Evolutionary conservation across 441 rosid species (phyloP).

Genomic region (Rhodomyrtus psidioides): DNA sequence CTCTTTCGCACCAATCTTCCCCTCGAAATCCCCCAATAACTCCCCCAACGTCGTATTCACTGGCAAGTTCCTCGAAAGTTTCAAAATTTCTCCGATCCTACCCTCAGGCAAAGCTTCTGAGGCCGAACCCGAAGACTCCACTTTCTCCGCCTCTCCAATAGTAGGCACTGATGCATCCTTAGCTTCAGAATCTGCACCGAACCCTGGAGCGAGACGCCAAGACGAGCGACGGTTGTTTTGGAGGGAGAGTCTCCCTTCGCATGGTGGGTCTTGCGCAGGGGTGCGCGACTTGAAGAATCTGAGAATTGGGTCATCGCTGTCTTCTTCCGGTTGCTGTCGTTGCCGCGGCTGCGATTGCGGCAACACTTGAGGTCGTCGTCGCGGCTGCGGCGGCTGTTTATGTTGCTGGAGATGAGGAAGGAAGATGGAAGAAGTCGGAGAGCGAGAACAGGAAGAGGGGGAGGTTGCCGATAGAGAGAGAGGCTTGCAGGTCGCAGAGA

Average conservation of each 20-base stretch:
- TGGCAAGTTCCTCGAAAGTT: slow-evolving; percentile 36
- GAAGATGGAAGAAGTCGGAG: slow-evolving; percentile 24
- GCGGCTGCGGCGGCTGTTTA: background rate
- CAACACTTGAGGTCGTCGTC: background rate
- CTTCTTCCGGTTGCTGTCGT: background rate
- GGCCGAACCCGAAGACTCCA: slow-evolving; percentile 7
- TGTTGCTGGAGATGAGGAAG: slow-evolving; percentile 40
- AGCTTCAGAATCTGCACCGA: slow-evolving; percentile 12
- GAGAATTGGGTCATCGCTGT: slow-evolving; percentile 37
- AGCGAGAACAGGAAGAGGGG: slow-evolving; percentile 20
- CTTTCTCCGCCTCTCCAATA: slow-evolving; percentile 6
- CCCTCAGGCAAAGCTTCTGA: slow-evolving; percentile 9
- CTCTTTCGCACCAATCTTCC: slow-evolving; percentile 28
- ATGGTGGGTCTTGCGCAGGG: slow-evolving; percentile 36
- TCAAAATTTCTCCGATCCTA: slow-evolving; percentile 36
- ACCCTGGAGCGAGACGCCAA: slow-evolving; percentile 50
- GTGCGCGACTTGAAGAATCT: slow-evolving; percentile 60
- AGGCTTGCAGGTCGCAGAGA: background rate
- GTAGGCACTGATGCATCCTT: background rate
- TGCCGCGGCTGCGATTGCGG: background rate
- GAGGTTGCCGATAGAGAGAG: background rate
- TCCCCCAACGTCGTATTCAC: slow-evolving; percentile 64
- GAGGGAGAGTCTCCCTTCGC: slow-evolving; percentile 41
- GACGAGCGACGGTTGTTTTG: slow-evolving; percentile 57
- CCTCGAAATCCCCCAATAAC: slow-evolving; percentile 32